Conservation (phyloP, 2,329 filamentous ascomycete genomes). For the Apiospora malaysiana region DNA sequence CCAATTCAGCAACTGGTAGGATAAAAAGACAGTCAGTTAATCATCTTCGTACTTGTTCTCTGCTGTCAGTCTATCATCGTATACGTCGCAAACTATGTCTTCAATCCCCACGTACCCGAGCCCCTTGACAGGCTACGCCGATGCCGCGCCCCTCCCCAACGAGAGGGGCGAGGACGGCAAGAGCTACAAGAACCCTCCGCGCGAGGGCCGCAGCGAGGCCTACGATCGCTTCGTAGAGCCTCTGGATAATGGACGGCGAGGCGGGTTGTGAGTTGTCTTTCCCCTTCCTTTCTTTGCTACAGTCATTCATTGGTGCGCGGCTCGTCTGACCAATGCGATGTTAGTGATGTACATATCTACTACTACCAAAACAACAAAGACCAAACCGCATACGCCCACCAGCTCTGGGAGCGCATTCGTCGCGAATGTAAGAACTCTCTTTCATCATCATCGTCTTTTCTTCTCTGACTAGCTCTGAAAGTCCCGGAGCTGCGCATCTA, state of each 20-base stretch:
- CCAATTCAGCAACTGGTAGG: no score
- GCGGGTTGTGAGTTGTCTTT: constrained; percentile 69
- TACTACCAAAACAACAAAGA: constrained; percentile 69
- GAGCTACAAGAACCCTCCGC: constrained; percentile 71
- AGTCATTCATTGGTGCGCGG: not conserved
- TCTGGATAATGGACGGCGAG: constrained; percentile 67
- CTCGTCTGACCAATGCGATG: constrained; percentile 6
- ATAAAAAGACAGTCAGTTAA: no score
- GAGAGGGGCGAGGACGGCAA: constrained; percentile 76
- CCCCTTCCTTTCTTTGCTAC: not conserved
- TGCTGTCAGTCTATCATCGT: no score
- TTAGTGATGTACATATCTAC: constrained; percentile 83
- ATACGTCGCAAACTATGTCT: not conserved
- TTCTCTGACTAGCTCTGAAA: constrained; percentile 45
- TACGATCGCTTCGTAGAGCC: constrained; percentile 75
- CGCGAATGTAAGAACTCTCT: constrained; percentile 68
- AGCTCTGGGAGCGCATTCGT: constrained; percentile 79
- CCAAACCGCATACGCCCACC: constrained; percentile 71
- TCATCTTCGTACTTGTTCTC: no score
- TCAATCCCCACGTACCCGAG: constrained; percentile 52
- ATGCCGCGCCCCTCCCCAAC: constrained; percentile 59
- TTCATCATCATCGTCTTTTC: not conserved
- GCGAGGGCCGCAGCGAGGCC: constrained; percentile 64
- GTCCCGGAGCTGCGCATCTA: constrained; percentile 89
- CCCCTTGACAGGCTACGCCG: constrained; percentile 63